Evolutionary conservation across 306 rosid species (phyloP), one percentile per base, ranked within the genome.

Genomic region (Begonia masoniana): DNA sequence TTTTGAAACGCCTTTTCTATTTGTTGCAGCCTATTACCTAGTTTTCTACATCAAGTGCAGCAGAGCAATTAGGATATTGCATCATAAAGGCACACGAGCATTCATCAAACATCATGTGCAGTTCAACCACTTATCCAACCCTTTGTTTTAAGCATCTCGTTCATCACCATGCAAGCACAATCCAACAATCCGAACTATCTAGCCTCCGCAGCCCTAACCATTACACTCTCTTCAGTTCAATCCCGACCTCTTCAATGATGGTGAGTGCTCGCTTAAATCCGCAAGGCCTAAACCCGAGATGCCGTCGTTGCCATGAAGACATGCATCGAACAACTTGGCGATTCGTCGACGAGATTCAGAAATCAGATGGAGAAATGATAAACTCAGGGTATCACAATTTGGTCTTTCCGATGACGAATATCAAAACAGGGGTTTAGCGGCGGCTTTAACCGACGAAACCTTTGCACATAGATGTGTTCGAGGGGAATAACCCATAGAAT

Each of bases 31-130:
- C 39, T n/a, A 31, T 31, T 31, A 3, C 39, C 5, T n/a, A n/a
- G n/a, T n/a, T n/a, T n/a, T n/a, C n/a, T n/a, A n/a, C n/a, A n/a
- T n/a, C n/a, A n/a, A n/a, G n/a, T n/a, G n/a, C n/a, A n/a, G n/a
- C n/a, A n/a, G n/a, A n/a, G n/a, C n/a, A n/a, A 6, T 31, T 7
- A 47, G 60, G 21, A 5, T n/a, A 35, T 64, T 10, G 36, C 47
- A 41, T 69, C 68, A 56, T 7, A 42, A 41, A 49, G 26, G 7
- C 52, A 42, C 63, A n/a, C n/a, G n/a, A 3, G 52, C 57, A 5
- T 65, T 50, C 63, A 26, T 65, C 52, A 43, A 52, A 13, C 58
- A 24, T 65, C 70, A 57, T n/a, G n/a, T 65, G 70, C 35, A 47
- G 45, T 23, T 15, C 59, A n/a, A 50, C 70, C 42, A 24, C 23